Evolutionary conservation across 177 flowering plant species (phyloP).

Genomic region (Vitis hybrid): DNA sequence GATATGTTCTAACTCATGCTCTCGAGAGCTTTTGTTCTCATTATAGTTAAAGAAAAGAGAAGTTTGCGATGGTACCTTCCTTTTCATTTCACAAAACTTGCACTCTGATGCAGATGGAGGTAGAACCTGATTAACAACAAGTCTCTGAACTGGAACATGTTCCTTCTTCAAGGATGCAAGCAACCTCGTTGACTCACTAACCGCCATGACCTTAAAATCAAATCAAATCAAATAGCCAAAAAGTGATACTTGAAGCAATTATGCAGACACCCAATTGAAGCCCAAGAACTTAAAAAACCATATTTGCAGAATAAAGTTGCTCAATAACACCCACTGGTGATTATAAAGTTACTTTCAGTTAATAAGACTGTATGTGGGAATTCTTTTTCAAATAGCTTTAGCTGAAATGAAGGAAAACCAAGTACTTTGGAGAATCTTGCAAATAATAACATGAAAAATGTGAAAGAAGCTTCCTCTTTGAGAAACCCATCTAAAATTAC

Average conservation of each 20-base stretch:
- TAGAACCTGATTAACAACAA: slow-evolving; percentile 90
- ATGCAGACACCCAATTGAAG: background rate
- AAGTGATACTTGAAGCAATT: background rate
- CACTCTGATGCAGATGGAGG: slow-evolving; percentile 94
- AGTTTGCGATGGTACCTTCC: slow-evolving; percentile 56
- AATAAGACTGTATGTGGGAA: background rate
- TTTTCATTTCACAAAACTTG: slow-evolving; percentile 95
- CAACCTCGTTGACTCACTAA: slow-evolving; percentile 89
- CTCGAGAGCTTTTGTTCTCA: background rate
- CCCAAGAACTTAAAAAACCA: background rate
- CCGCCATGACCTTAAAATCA: slow-evolving; percentile 82
- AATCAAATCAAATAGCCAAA: background rate
- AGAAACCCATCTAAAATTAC: no score
- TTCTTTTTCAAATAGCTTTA: no score
- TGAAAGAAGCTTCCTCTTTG: no score
- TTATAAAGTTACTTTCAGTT: background rate
- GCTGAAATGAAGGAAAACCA: no score
- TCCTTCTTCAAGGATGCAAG: slow-evolving; percentile 83
- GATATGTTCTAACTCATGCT: background rate
- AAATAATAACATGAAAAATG: no score
- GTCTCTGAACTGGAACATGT: slow-evolving; percentile 86
- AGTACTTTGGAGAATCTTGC: no score
- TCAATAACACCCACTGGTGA: no score
- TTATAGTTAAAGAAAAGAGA: background rate
- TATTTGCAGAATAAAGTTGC: background rate